phyloP scores from a whole-genome alignment of 2,329 filamentous ascomycete species.

The Pseudocercospora macadamiae region DNA sequence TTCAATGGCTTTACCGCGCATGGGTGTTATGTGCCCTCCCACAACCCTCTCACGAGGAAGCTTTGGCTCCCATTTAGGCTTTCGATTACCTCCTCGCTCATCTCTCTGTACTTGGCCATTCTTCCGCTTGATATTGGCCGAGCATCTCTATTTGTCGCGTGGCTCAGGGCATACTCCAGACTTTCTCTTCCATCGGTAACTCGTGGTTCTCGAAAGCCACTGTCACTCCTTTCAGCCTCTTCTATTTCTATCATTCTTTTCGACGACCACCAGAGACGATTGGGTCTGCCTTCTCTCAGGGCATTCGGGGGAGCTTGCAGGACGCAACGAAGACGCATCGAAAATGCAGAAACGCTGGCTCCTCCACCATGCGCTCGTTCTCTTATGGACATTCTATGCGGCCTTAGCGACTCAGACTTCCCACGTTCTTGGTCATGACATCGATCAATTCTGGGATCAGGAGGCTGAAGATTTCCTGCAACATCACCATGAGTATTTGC shows the following conservation, averaged over 20 bases:
- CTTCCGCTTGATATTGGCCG: background rate
- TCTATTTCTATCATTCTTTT: background rate
- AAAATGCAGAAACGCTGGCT: background rate
- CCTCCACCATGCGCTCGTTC: background rate
- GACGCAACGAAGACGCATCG: background rate
- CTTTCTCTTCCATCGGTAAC: background rate
- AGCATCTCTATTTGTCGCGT: background rate
- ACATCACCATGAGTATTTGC: background rate
- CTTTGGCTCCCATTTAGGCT: background rate
- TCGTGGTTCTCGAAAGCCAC: background rate
- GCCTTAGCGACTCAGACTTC: background rate
- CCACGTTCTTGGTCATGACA: background rate
- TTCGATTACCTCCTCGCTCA: slow-evolving; percentile 1
- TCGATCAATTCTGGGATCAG: background rate
- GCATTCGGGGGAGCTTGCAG: background rate
- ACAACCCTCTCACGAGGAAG: background rate
- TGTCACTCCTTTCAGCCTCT: background rate
- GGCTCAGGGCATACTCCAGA: background rate
- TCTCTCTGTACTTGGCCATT: background rate
- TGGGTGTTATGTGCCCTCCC: slow-evolving; percentile 4
- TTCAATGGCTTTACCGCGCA: background rate
- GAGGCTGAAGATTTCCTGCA: background rate
- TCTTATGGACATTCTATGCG: background rate
- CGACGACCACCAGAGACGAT: background rate
- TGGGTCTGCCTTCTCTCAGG: background rate